Conservation (phyloP, 768 basidiomycete genomes). For the Crassisporium funariophilum region DNA sequence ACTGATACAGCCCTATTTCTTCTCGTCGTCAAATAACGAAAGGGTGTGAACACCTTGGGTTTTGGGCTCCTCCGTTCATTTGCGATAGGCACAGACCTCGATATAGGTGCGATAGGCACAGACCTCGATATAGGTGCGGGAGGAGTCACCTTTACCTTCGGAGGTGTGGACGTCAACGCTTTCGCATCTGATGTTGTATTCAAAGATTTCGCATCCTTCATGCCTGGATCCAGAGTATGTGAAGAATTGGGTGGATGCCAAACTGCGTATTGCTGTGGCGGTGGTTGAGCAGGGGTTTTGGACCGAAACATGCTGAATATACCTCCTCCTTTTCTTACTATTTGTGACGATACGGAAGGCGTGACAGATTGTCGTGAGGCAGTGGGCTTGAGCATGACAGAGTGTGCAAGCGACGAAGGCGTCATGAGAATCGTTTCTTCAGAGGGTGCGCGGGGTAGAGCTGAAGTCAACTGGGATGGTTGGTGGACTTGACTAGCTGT, state of each 20-base stretch:
- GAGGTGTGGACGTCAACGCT: slow-evolving; percentile 4
- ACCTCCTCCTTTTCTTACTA: slow-evolving; percentile 38
- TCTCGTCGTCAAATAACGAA: slow-evolving; percentile 59
- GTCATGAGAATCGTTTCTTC: slow-evolving; percentile 61
- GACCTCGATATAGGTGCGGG: slow-evolving; percentile 26
- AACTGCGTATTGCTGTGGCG: slow-evolving; percentile 25
- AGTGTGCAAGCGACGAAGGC: slow-evolving; percentile 63
- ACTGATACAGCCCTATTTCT: slow-evolving; percentile 70
- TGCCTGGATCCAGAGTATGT: slow-evolving; percentile 22
- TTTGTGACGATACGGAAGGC: slow-evolving; percentile 41
- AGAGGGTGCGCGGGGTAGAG: slow-evolving; percentile 38
- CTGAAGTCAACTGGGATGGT: slow-evolving; percentile 6
- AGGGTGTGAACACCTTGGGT: slow-evolving; percentile 59
- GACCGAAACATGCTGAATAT: slow-evolving; percentile 38
- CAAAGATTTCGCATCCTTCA: slow-evolving; percentile 12
- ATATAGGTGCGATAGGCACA: slow-evolving; percentile 25
- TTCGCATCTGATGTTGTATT: slow-evolving; percentile 9
- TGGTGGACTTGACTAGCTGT: slow-evolving; percentile 4
- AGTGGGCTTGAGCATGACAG: slow-evolving; percentile 45
- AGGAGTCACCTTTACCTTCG: slow-evolving; percentile 3
- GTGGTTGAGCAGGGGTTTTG: slow-evolving; percentile 18
- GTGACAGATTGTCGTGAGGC: slow-evolving; percentile 41
- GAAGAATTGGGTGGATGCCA: slow-evolving; percentile 22
- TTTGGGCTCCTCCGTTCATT: slow-evolving; percentile 42
- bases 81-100: slow-evolving; percentile 30